Percentiles rank a stretch among this genome's conserved stretches.
phyloP scores from a whole-genome alignment of 148 eudicot genomes.

The Fagopyrum homotropicum region DNA sequence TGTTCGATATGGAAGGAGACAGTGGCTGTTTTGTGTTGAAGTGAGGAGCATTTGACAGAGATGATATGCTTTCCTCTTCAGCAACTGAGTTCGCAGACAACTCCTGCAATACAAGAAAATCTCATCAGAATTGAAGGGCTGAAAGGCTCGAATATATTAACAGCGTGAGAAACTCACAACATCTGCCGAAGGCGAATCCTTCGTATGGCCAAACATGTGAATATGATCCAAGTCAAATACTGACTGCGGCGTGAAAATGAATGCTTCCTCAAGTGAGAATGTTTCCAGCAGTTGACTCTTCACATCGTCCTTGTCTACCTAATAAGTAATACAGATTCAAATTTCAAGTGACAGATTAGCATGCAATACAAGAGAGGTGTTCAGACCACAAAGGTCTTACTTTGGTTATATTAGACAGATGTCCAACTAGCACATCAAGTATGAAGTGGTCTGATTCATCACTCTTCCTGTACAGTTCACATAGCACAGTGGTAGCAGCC shows the following conservation, averaged over 20 bases:
- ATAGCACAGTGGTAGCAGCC: conserved; percentile 37
- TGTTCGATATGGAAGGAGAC: conserved; percentile 47
- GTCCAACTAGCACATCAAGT: conserved; percentile 40
- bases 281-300: conserved; percentile 52
- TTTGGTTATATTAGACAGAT: conserved; percentile 49
- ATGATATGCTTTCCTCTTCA: conserved; percentile 57
- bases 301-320: conserved; percentile 61
- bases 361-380: background rate
- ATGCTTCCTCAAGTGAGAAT: conserved; percentile 73
- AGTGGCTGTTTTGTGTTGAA: conserved; percentile 36
- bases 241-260: conserved; percentile 64
- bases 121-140: background rate
- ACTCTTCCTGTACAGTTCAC: conserved; percentile 37
- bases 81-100: conserved; percentile 43
- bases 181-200: conserved; percentile 55
- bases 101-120: conserved; percentile 45
- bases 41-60: conserved; percentile 49
- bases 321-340: background rate
- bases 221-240: conserved; percentile 48
- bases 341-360: background rate
- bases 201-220: conserved; percentile 35
- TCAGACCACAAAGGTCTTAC: conserved; percentile 24
- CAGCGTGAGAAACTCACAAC: conserved; percentile 35
- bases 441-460: conserved; percentile 39
- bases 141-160: background rate